A percentile compares a stretch with the other conserved stretches of the same genome.
Conservation (phyloP, 106 monocot genomes). For the Dendrobium officinale region DNA sequence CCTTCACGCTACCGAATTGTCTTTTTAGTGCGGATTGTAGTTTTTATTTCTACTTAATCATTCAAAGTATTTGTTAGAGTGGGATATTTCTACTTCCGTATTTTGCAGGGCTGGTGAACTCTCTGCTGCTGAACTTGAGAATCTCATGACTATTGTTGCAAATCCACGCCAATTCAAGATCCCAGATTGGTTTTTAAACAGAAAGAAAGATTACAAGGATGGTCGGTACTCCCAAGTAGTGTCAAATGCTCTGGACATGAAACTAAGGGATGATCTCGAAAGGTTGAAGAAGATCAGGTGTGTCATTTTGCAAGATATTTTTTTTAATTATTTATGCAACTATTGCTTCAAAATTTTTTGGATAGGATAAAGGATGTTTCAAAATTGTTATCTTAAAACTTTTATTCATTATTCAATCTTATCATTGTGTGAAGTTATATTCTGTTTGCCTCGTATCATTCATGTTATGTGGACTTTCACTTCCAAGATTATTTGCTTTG, state of each 20-base stretch:
- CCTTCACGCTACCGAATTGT: background rate
- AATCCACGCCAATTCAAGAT: slow-evolving; percentile 72
- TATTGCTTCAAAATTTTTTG: background rate
- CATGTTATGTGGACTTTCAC: background rate
- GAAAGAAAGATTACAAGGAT: slow-evolving; percentile 70
- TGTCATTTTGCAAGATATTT: background rate
- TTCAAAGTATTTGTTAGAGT: background rate
- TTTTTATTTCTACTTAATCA: background rate
- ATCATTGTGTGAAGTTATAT: background rate
- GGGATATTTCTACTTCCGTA: background rate
- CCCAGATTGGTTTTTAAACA: slow-evolving; percentile 69
- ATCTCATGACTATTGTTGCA: slow-evolving; percentile 49
- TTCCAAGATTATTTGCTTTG: background rate
- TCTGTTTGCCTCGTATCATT: background rate
- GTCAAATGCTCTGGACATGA: slow-evolving; percentile 63
- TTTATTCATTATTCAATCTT: background rate
- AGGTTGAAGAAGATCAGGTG: slow-evolving; percentile 58
- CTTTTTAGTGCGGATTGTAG: background rate
- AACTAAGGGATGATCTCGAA: slow-evolving; percentile 59
- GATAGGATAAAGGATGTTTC: background rate
- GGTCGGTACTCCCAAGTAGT: slow-evolving; percentile 60
- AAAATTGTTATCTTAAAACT: background rate
- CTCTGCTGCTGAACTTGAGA: slow-evolving; percentile 57
- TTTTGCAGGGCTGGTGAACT: slow-evolving; percentile 2
- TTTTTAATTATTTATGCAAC: background rate